Evolutionary conservation across 768 basidiomycete species (phyloP).

Genomic region (Collybiopsis confluens): DNA sequence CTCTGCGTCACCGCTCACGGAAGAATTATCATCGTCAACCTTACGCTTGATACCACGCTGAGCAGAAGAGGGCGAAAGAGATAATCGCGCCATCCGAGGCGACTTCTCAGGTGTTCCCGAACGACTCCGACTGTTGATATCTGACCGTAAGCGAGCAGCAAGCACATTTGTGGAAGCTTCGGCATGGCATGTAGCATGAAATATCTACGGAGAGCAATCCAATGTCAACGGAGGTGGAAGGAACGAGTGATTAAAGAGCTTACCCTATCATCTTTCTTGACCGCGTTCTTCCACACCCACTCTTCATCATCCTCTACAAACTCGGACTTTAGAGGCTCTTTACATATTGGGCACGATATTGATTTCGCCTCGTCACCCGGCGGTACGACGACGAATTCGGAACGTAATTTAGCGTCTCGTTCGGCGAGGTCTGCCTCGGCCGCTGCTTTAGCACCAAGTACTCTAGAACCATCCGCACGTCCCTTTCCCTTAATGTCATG

Average conservation of each 20-base stretch:
- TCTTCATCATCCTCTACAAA: slow-evolving; percentile 95
- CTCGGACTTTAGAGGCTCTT: slow-evolving; percentile 87
- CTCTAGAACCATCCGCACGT: slow-evolving; percentile 47
- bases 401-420: slow-evolving; percentile 70
- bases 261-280: slow-evolving; percentile 80
- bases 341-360: slow-evolving; percentile 93
- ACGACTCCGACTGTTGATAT: slow-evolving; percentile 58
- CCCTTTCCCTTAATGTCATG: slow-evolving; percentile 75
- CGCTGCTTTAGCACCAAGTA: slow-evolving; percentile 50
- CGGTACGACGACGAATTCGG: slow-evolving; percentile 85
- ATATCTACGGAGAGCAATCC: slow-evolving; percentile 53
- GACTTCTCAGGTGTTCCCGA: slow-evolving; percentile 66
- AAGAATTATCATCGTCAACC: slow-evolving; percentile 49
- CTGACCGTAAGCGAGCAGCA: slow-evolving; percentile 64
- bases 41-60: slow-evolving; percentile 71
- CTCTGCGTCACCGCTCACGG: slow-evolving; percentile 33
- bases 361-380: slow-evolving; percentile 80
- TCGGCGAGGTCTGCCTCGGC: slow-evolving; percentile 64
- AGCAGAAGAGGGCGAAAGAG: slow-evolving; percentile 49
- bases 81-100: slow-evolving; percentile 18
- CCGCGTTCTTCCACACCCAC: slow-evolving; percentile 95
- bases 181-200: slow-evolving; percentile 91
- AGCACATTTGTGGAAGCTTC: slow-evolving; percentile 72
- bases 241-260: slow-evolving; percentile 20
- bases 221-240: slow-evolving; percentile 6